Conservation (phyloP, 768 basidiomycete genomes). For the Tephrocybe sp. region DNA sequence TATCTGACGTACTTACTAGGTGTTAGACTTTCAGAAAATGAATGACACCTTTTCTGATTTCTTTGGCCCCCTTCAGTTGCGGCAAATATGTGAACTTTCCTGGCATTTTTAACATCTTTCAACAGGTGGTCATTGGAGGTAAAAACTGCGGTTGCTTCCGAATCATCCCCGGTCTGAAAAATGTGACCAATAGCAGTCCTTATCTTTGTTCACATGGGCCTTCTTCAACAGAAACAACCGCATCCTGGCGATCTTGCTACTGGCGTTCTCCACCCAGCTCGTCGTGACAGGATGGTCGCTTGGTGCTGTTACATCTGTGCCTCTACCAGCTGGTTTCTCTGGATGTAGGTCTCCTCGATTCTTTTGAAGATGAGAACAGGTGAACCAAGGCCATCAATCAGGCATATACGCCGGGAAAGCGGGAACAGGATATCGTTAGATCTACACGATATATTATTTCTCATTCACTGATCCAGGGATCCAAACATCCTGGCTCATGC, state of each 20-base stretch:
- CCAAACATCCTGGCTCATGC: conserved; percentile 16
- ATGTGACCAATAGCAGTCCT: conserved; percentile 10
- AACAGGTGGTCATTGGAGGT: conserved; percentile 14
- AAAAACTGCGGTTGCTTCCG: no score
- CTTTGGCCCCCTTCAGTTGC: conserved; percentile 1
- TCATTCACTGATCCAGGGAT: not conserved
- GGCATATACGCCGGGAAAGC: conserved; percentile 15
- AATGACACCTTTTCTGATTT: not conserved
- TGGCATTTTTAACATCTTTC: conserved; percentile 12
- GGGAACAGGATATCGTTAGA: conserved; percentile 13
- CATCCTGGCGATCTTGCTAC: not conserved
- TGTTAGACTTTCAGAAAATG: no score
- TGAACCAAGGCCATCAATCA: not conserved
- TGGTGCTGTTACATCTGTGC: conserved; percentile 11
- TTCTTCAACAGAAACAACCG: conserved; percentile 9
- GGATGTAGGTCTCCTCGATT: conserved; percentile 8
- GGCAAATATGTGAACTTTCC: conserved; percentile 12
- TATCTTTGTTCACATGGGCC: conserved; percentile 14
- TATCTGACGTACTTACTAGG: no score
- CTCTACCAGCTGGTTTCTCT: conserved; percentile 10
- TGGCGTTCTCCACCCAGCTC: conserved; percentile 8
- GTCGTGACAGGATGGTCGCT: conserved; percentile 18
- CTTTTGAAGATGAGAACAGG: not conserved
- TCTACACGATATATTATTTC: not conserved
- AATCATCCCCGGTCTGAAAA: no score